Base-by-base conservation (phyloP, 2,329 filamentous ascomycete genomes). In the Curvularia sp. region DNA sequence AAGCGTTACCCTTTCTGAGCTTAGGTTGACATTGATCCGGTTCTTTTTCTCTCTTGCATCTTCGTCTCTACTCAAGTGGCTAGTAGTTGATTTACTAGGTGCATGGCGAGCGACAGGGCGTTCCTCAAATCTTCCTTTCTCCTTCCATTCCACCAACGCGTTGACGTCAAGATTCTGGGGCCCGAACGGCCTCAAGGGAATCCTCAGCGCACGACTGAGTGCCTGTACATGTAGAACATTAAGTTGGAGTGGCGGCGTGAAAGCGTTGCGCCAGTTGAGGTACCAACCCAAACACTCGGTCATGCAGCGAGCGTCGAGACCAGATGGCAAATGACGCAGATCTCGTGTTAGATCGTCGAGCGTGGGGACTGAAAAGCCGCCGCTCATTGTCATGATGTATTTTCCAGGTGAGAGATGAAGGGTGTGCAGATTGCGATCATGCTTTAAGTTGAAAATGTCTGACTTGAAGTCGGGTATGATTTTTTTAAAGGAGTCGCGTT, bases 141-240 rank as follows among this genome's bases (percentile, higher is more conserved):
- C 46, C n/a, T 59, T 61, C 67, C 67, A 73, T 35, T 71, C 67
- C 12, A 48, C 13, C 5, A 71, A 42, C 0, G 58, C 60, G n/a
- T 56, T 56, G 9, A 41, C 48, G 53, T 72, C 67, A 5, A 70
- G 38, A 50, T 72, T 70, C 41, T 63, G 61, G 2, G 60, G 60
- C 0, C 66, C 69, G 33, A 54, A 60, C 0, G 42, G 30, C 42
- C 60, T 62, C 5, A 69, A 18, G 5, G 68, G 67, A 0, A 53
- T 30, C 5, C 54, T 52, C 13, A 73, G 55, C 0, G 67, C 70
- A 2, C 66, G 60, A 1, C 65, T 53, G 7, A 75, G 55, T 3
- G 66, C 54, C 43, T 69, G 71, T 2, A 65, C 60, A 33, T 75
- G 71, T 38, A 73, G 55, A 0, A 73, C 68, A 20, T 69, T 73